Percentiles rank a stretch among this genome's conserved stretches.
phyloP scores from a whole-genome alignment of 164 flowering plant species.

The Brasenia schreberi region DNA sequence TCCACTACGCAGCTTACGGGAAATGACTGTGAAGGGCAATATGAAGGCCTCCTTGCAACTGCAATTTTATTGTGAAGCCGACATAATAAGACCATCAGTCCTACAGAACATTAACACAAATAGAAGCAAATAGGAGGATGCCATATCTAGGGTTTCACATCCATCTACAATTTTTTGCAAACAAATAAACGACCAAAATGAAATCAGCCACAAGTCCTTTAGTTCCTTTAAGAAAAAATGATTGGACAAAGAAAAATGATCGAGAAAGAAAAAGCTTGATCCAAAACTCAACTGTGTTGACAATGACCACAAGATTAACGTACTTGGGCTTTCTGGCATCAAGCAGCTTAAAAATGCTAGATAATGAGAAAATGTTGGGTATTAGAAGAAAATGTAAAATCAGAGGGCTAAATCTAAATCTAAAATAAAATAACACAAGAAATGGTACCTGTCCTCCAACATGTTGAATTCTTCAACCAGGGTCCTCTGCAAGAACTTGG shows the following conservation, averaged over 20 bases:
- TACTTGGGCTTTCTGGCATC: too few relatives aligned
- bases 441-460: constrained; percentile 56
- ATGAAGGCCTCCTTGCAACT: constrained; percentile 81
- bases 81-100: neutral
- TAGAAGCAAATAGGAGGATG: neutral
- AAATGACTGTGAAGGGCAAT: constrained; percentile 69
- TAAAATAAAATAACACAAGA: neutral
- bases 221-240: too few relatives aligned
- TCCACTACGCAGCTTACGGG: constrained; percentile 48
- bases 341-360: too few relatives aligned
- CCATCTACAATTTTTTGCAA: neutral
- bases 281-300: too few relatives aligned
- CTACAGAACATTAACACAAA: too few relatives aligned
- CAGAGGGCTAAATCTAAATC: too few relatives aligned
- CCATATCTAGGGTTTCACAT: neutral
- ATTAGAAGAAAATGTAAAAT: too few relatives aligned
- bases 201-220: too few relatives aligned
- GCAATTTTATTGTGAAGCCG: constrained; percentile 12
- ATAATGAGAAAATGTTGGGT: too few relatives aligned
- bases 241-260: too few relatives aligned
- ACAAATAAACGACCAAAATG: neutral
- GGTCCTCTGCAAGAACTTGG: constrained; percentile 51
- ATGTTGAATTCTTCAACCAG: constrained; percentile 71
- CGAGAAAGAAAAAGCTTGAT: too few relatives aligned
- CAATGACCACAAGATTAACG: too few relatives aligned